Conservation (phyloP, 352 stramenopile species). For the Nothophytophthora sp. region DNA sequence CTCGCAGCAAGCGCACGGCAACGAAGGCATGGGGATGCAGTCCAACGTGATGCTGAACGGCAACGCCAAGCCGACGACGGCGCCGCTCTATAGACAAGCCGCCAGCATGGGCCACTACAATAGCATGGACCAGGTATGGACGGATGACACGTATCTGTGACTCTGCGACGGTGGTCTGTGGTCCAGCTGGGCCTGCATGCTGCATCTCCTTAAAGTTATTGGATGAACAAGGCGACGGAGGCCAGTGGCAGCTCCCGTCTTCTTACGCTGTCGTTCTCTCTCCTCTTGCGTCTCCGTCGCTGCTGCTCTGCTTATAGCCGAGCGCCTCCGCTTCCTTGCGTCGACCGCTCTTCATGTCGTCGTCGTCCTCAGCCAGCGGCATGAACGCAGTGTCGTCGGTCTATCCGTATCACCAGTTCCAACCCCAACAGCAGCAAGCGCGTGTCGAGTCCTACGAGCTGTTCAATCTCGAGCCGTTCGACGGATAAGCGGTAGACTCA, state of each 20-base stretch:
- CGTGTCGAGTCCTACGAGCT: conserved; percentile 25
- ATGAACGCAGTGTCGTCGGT: neutral
- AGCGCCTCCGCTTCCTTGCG: neutral
- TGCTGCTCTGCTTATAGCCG: neutral
- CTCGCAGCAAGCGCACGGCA: conserved; percentile 31
- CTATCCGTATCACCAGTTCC: conserved; percentile 1
- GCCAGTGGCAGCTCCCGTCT: conserved; percentile 22
- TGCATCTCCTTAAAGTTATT: conserved; percentile 36
- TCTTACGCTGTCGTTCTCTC: conserved; percentile 9
- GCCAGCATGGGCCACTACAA: conserved; percentile 48
- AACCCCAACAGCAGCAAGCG: conserved; percentile 5
- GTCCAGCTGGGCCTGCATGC: conserved; percentile 28
- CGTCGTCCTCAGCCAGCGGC: neutral
- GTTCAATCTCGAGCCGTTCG: conserved; percentile 33
- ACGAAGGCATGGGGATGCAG: conserved; percentile 30
- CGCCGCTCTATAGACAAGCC: conserved; percentile 52
- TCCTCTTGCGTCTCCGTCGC: neutral
- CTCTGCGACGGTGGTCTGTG: conserved; percentile 14
- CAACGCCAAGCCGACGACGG: conserved; percentile 35
- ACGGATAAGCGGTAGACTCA: conserved; percentile 12
- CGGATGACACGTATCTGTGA: conserved; percentile 40
- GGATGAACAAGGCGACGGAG: neutral
- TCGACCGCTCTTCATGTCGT: neutral
- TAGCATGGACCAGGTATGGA: conserved; percentile 69
- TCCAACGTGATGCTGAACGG: conserved; percentile 11